Evolutionary conservation across 2,329 filamentous ascomycete species (phyloP), one percentile per base, ranked within the genome.

Genomic region (Fusarium metavorans): DNA sequence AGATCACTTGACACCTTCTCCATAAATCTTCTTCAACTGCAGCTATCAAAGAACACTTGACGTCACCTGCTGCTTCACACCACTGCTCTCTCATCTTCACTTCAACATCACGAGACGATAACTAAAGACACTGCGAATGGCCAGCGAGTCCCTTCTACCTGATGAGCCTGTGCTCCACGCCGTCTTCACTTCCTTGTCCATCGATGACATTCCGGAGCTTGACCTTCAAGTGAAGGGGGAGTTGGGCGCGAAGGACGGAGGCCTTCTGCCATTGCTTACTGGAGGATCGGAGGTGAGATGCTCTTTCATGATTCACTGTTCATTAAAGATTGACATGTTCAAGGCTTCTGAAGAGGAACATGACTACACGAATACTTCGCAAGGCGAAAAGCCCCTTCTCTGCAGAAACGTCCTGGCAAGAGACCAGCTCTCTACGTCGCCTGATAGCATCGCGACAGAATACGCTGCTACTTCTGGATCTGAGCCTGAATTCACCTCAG

Each of bases 401-500:
- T 68, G 64, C 48, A 68, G 68, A 32, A 59, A 66, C 2, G 37
- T 65, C 10, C 41, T 67, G 4, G 32, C 25, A 3, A 64, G 41
- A 23, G 64, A 66, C 2, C 65, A 66, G 3, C 41, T 60, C 5
- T 68, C 59, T 37, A 16, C 32, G 8, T 70, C 66, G 0, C 30
- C 70, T 2, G 70, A 73, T 8, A 57, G 60, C 11, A 57, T 66
- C 10, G 57, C 34, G 3, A 64, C 65, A 2, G 76, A 78, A 18
- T 67, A 70, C 13, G 65, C 65, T 9, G 72, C 66, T 10, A 75
- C 74, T 5, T 77, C 76, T 4, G 74, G 71, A n/a, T 79, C 77
- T 14, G 77, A 77, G 13, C 63, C 54, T 8, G 74, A 45, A 13
- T 77, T 71, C 8, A 45, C 66, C 5, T 78, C 74, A 2, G 75